phyloP scores from a whole-genome alignment of 352 stramenopile genomes.

The Halophytophthora batemanensis region DNA sequence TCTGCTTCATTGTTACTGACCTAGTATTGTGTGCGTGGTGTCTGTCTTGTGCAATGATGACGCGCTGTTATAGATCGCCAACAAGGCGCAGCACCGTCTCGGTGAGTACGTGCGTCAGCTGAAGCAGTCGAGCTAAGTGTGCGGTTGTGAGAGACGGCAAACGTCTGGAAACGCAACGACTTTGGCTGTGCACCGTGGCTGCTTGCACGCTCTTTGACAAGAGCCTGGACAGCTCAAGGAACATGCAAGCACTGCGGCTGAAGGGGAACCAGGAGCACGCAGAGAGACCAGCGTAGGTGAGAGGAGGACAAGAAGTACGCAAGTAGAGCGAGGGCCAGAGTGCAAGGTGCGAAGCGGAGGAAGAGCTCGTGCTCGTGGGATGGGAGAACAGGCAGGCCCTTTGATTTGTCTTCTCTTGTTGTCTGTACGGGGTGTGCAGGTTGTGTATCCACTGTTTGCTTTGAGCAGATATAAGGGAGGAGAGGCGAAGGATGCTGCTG shows the following conservation, averaged over 20 bases:
- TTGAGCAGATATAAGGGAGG: conserved; percentile 2
- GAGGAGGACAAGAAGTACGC: conserved; percentile 2
- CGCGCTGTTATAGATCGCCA: conserved; percentile 53
- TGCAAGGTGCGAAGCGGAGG: conserved; percentile 18
- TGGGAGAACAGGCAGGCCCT: conserved; percentile 28
- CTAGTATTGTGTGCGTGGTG: conserved; percentile 2
- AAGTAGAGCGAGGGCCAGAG: background rate
- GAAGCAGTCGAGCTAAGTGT: conserved; percentile 71
- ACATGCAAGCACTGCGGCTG: no score
- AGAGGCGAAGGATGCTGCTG: background rate
- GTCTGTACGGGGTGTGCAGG: background rate
- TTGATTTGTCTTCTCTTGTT: conserved; percentile 17
- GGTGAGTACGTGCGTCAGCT: conserved; percentile 85
- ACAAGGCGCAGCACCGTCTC: conserved; percentile 88
- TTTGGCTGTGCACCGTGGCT: no score
- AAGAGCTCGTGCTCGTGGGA: conserved; percentile 22
- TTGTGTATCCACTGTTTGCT: conserved; percentile 8
- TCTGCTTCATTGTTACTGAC: no score
- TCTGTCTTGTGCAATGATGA: conserved; percentile 4
- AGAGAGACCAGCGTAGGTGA: background rate
- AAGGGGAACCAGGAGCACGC: no score
- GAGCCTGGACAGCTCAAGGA: background rate
- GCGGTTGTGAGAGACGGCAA: background rate
- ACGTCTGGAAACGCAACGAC: no score
- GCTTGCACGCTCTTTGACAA: background rate